Evolutionary conservation across 768 basidiomycete genomes (phyloP).

Genomic region (Mycena epipterygia): DNA sequence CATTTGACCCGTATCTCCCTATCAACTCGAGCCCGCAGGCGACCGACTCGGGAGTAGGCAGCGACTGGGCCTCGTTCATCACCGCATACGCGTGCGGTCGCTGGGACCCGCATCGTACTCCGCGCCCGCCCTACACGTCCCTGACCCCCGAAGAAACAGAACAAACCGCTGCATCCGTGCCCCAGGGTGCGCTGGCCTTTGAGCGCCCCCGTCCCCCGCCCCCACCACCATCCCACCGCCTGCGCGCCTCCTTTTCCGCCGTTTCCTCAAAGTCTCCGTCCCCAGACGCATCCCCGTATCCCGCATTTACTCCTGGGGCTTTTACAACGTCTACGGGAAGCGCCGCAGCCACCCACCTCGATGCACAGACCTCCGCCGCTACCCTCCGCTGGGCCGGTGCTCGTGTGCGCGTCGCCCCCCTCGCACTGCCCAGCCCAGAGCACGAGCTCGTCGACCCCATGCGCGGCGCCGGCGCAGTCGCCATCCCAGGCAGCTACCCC

Average conservation of each 20-base stretch:
- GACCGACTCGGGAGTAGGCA: no score
- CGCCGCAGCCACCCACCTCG: slow-evolving; percentile 51
- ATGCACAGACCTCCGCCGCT: slow-evolving; percentile 78
- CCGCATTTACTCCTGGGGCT: neutral
- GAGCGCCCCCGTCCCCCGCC: slow-evolving; percentile 24
- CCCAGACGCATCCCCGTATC: slow-evolving; percentile 48
- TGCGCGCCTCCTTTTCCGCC: slow-evolving; percentile 33
- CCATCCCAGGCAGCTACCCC: slow-evolving; percentile 74
- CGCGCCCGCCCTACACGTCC: slow-evolving; percentile 64
- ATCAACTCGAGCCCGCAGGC: no score
- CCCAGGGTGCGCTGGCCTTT: slow-evolving; percentile 41
- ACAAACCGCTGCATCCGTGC: slow-evolving; percentile 39
- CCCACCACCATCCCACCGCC: slow-evolving; percentile 30
- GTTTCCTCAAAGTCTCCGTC: slow-evolving; percentile 36
- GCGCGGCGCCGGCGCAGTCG: slow-evolving; percentile 72
- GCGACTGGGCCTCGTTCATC: slow-evolving; percentile 84
- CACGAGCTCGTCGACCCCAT: slow-evolving; percentile 93
- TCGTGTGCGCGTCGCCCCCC: slow-evolving; percentile 85
- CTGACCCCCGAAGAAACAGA: neutral
- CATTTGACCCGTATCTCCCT: no score
- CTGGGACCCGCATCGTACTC: slow-evolving; percentile 85
- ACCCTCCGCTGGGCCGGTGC: slow-evolving; percentile 91
- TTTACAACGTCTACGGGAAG: slow-evolving; percentile 3
- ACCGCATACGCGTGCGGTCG: slow-evolving; percentile 81
- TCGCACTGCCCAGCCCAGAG: slow-evolving; percentile 92